Evolutionary conservation across 352 stramenopile genomes (phyloP), one percentile per base, ranked within the genome.

Genomic region (Plasmopara viticola): DNA sequence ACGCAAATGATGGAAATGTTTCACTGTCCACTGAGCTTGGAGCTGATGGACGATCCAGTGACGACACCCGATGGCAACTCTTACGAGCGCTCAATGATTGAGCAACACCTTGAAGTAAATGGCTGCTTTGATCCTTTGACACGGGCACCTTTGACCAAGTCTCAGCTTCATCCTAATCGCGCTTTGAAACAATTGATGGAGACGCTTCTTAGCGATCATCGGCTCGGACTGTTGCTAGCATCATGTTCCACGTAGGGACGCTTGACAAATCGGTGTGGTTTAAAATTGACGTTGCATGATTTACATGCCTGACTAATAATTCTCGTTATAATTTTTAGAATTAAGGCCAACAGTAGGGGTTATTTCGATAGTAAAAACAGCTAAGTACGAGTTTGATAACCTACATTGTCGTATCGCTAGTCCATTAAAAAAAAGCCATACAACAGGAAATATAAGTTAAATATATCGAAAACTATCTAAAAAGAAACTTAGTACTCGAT

Each of bases 1-100:
- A 70, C 72, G 49, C 74, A 87, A 45, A 80, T 89, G 59, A 72
- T 89, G 59, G 78, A 89, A 13, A 41, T 85, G 6, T 87, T 86
- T 45, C 72, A 78, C 34, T 90, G 78, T 31, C 78, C 78, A 9
- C 37, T 90, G 56, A 90, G 78, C 40, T 65, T 90, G 20, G 78
- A 90, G 51, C 40, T 83, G n/a, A 90, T 90, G 78, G 64, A 85
- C 31, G 75, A 90, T 44, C 78, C 78, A 1, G 78, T 90, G 3
- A 86, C 80, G 39, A 86, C 76, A 3, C 75, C 78, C 3, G 78
- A 78, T 14, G 78, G 78, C n/a, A 77, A 85, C 53, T 84, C 78
- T 39, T 90, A 86, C 54, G 78, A 90, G 35, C 78, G 78, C 31
- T 70, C 75, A 1, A 87, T 90, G 78, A 90, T 90, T 35, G 76